phyloP scores from a whole-genome alignment of 164 flowering plant genomes.

The Stephania japonica region DNA sequence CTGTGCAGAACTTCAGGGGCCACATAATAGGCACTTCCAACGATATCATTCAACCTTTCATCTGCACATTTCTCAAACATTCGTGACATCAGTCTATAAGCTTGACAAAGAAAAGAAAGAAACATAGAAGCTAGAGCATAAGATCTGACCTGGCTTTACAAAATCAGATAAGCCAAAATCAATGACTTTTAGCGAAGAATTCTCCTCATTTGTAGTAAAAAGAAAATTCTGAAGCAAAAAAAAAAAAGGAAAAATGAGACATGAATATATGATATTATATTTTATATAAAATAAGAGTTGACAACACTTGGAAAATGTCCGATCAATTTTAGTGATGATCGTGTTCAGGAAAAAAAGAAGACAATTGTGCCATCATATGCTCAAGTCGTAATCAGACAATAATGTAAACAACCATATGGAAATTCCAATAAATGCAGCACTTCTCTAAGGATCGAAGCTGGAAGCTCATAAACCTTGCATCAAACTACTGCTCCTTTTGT shows the following conservation, averaged over 20 bases:
- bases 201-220: constrained; percentile 62
- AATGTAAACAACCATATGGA: neutral
- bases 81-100: neutral
- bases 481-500: neutral
- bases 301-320: neutral
- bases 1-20: constrained; percentile 98
- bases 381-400: neutral
- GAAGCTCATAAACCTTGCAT: neutral
- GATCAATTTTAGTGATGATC: neutral
- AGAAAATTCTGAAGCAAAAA: constrained; percentile 76
- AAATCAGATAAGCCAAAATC: constrained; percentile 98
- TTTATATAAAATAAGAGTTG: neutral
- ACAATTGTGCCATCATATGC: neutral
- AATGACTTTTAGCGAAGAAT: constrained; percentile 73
- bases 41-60: constrained; percentile 94
- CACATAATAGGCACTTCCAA: constrained; percentile 97
- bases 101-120: neutral
- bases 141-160: constrained; percentile 81
- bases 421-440: neutral
- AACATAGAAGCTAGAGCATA: neutral
- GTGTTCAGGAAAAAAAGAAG: neutral
- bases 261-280: constrained; percentile 2
- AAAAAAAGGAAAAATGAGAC: neutral
- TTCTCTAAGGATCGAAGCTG: neutral
- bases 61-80: constrained; percentile 41